These are phyloP conservation scores for Claviceps quebecensis DNA, from an alignment of 2,329 filamentous ascomycete genomes.

Conservation along the genomic window DNA sequence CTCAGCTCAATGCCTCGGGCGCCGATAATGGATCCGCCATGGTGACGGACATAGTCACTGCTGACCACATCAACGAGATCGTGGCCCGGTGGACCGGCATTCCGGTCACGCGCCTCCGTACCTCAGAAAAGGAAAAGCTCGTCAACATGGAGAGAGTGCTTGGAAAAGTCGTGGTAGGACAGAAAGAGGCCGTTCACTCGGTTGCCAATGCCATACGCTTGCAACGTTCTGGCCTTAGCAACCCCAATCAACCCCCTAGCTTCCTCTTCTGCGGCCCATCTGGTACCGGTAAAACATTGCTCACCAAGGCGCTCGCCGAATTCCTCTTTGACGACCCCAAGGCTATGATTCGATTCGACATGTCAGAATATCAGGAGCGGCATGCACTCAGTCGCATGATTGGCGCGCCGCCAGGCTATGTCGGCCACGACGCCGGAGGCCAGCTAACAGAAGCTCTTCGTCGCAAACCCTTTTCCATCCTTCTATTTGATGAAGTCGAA, in stretches of 20 bases:
- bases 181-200: constrained; percentile 82
- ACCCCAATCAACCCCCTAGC: constrained; percentile 91
- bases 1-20: constrained; percentile 40
- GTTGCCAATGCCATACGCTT: constrained; percentile 94
- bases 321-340: constrained; percentile 97
- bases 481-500: constrained; percentile 95
- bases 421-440: constrained; percentile 89
- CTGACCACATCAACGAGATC: constrained; percentile 98
- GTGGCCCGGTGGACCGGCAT: constrained; percentile 97
- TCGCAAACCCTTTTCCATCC: constrained; percentile 89
- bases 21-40: constrained; percentile 55
- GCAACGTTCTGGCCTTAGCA: constrained; percentile 84
- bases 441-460: constrained; percentile 92
- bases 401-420: constrained; percentile 89
- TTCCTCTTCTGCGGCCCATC: constrained; percentile 99
- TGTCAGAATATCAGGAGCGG: constrained; percentile 98
- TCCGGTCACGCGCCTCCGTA: constrained; percentile 84
- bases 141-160: constrained; percentile 89
- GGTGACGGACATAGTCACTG: constrained; percentile 84
- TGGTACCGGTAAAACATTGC: constrained; percentile 91
- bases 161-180: constrained; percentile 73
- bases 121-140: constrained; percentile 96
- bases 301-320: constrained; percentile 93
- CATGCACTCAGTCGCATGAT: constrained; percentile 96
- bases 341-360: constrained; percentile 97